Evolutionary conservation across 768 basidiomycete genomes (phyloP).

Genomic region (Coprinellus aureogranulatus): DNA sequence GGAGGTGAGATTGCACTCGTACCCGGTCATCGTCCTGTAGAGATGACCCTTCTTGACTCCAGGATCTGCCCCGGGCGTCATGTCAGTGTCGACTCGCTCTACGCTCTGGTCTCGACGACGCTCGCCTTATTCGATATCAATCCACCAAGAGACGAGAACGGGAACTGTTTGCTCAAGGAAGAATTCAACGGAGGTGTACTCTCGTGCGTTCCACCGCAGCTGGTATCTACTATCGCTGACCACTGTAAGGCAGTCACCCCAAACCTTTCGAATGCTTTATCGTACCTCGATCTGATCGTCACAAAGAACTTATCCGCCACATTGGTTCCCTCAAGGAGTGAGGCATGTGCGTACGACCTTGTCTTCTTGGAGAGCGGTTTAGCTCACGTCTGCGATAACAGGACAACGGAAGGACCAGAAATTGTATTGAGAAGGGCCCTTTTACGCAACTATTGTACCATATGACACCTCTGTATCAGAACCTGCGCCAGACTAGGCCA

Average conservation of each 20-base stretch:
- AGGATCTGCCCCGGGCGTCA: constrained; percentile 20
- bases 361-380: too few relatives aligned
- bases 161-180: constrained; percentile 3
- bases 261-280: constrained; percentile 5
- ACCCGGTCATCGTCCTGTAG: too few relatives aligned
- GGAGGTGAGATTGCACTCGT: too few relatives aligned
- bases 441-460: too few relatives aligned
- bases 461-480: too few relatives aligned
- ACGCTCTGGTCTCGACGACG: constrained; percentile 12
- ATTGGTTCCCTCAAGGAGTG: too few relatives aligned
- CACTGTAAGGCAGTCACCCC: background rate
- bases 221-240: background rate
- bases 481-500: too few relatives aligned
- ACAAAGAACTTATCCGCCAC: too few relatives aligned
- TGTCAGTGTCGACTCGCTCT: constrained; percentile 16
- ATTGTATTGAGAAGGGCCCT: too few relatives aligned
- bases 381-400: too few relatives aligned
- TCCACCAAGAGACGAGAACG: constrained; percentile 11
- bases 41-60: background rate
- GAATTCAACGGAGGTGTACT: background rate
- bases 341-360: too few relatives aligned
- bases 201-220: background rate
- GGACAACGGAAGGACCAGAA: too few relatives aligned
- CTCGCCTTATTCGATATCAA: constrained; percentile 16
- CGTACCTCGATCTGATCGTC: background rate